These are phyloP conservation scores for Sherardia arvensis DNA, from an alignment of 257 asterid genomes.

Conservation along the genomic window DNA sequence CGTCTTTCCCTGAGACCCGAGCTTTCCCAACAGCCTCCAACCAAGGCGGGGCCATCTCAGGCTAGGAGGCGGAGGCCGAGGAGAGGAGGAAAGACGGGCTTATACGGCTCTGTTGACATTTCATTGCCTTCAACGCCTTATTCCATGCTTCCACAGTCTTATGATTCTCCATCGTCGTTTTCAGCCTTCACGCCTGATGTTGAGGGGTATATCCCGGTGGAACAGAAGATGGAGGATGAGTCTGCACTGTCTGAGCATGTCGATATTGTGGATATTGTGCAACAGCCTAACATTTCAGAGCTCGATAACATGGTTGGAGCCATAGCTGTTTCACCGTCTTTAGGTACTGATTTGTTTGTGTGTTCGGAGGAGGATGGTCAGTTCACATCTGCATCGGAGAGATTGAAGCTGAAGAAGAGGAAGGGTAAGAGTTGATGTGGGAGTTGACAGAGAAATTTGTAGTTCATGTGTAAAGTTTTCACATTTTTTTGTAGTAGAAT, in stretches of 20 bases:
- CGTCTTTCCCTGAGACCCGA: constrained; percentile 42
- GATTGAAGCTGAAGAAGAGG: constrained; percentile 19
- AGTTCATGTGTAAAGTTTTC: not conserved
- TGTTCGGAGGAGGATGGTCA: constrained; percentile 5
- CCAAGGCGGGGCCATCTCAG: constrained; percentile 34
- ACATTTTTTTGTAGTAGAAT: not conserved
- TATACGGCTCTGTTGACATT: constrained; percentile 27
- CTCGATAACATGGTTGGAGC: constrained; percentile 30
- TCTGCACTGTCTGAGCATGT: constrained; percentile 31
- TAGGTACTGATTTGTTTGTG: constrained; percentile 15
- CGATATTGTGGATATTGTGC: not conserved
- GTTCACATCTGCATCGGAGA: constrained; percentile 2
- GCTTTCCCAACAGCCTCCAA: constrained; percentile 26
- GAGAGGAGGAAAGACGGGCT: constrained; percentile 44
- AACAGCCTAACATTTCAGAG: constrained; percentile 21
- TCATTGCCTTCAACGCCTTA: constrained; percentile 27
- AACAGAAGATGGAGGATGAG: constrained; percentile 14
- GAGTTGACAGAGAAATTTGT: not conserved
- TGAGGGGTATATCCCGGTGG: constrained; percentile 27
- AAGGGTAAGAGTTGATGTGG: constrained; percentile 10
- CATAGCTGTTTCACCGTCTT: constrained; percentile 21
- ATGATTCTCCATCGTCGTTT: constrained; percentile 22
- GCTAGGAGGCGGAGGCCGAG: constrained; percentile 58
- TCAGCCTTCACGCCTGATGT: constrained; percentile 29
- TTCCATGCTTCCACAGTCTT: constrained; percentile 32